phyloP scores from a whole-genome alignment of 495 filamentous ascomycete species.

The Monascus purpureus region DNA sequence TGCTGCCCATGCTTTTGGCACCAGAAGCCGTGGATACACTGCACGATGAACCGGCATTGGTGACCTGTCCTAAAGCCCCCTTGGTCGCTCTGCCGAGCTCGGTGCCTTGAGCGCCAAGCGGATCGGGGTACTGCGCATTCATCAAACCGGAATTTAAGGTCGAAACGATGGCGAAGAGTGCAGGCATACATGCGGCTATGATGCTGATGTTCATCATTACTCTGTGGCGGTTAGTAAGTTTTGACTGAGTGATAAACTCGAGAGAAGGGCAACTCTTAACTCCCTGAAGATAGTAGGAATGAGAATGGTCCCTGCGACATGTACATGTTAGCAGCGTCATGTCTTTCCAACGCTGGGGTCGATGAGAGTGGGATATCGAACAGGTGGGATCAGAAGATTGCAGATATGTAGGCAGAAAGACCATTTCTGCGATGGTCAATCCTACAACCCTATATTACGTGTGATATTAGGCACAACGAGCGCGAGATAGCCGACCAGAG shows the following conservation, averaged over 20 bases:
- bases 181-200: slow-evolving; percentile 18
- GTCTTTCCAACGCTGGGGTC: background rate
- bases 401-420: slow-evolving; percentile 9
- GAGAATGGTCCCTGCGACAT: slow-evolving; percentile 12
- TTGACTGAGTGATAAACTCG: too few species aligned
- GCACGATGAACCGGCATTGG: too few species aligned
- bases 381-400: slow-evolving; percentile 11
- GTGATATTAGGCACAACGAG: background rate
- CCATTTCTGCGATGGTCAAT: slow-evolving; percentile 10
- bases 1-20: too few species aligned
- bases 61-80: too few species aligned
- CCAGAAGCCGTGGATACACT: too few species aligned
- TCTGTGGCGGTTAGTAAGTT: too few species aligned
- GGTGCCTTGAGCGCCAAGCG: slow-evolving; percentile 9
- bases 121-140: too few species aligned
- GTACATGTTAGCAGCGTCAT: too few species aligned
- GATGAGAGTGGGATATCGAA: slow-evolving; percentile 2
- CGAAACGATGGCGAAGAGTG: slow-evolving; percentile 24
- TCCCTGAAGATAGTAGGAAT: slow-evolving; percentile 6
- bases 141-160: slow-evolving; percentile 21
- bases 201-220: slow-evolving; percentile 16
- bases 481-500: background rate
- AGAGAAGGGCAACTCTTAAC: too few species aligned
- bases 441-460: slow-evolving; percentile 10
- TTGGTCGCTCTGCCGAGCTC: slow-evolving; percentile 7